These are phyloP conservation scores for Oenanthe sinensis DNA, from an alignment of 129 eudicot genomes.

Conservation along the genomic window DNA sequence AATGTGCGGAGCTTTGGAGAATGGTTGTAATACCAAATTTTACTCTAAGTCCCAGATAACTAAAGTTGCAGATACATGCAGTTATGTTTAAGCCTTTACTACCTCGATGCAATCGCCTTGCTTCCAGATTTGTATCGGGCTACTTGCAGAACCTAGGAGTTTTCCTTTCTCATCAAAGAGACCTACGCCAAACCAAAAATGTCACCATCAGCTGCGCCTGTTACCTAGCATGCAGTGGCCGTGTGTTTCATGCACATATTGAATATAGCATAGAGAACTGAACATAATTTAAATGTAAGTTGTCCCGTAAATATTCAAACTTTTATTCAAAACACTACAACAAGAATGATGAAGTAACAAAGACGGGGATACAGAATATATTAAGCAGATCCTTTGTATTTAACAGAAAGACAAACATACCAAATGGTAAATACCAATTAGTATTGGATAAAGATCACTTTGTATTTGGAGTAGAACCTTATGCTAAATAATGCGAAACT, in stretches of 20 bases:
- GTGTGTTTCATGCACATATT: background rate
- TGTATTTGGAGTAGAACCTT: background rate
- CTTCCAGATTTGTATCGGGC: conserved; percentile 98
- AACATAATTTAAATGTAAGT: background rate
- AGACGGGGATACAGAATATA: background rate
- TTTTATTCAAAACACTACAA: background rate
- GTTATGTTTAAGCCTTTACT: conserved; percentile 7
- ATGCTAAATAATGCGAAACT: background rate
- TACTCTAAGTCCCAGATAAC: background rate
- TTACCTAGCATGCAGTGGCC: background rate
- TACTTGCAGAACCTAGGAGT: conserved; percentile 72
- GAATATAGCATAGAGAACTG: background rate
- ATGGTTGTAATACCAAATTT: background rate
- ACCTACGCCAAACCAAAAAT: conserved; percentile 42
- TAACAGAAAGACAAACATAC: background rate
- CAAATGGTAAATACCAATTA: too few relatives aligned
- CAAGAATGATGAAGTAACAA: background rate
- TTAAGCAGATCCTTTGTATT: background rate
- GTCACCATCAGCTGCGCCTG: background rate
- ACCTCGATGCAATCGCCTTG: conserved; percentile 96
- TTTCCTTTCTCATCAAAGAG: conserved; percentile 71
- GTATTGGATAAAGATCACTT: too few relatives aligned
- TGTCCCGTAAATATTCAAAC: background rate
- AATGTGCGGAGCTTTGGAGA: too few relatives aligned
- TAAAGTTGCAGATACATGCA: conserved; percentile 8